These are phyloP conservation scores for Diaporthe caulivora DNA, from an alignment of 2,329 filamentous ascomycete species.

Conservation along the genomic window DNA sequence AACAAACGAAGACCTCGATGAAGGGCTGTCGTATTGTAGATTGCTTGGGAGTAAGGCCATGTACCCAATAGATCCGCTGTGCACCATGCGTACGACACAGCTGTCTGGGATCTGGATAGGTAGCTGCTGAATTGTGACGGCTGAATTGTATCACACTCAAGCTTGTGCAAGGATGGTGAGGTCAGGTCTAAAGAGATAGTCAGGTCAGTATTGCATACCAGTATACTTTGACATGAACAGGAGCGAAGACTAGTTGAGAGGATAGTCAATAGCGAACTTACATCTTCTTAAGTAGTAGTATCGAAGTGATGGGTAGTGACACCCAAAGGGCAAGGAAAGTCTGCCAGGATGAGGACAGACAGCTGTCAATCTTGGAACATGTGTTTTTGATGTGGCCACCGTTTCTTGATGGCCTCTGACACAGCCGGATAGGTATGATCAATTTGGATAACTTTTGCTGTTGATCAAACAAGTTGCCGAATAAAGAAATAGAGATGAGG, in stretches of 20 bases:
- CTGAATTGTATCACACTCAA: neutral
- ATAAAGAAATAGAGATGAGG: no score
- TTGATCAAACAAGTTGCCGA: neutral
- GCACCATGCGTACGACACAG: neutral
- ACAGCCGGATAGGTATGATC: neutral
- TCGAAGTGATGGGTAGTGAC: neutral
- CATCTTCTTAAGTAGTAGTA: neutral
- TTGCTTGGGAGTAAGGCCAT: neutral
- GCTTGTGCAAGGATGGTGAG: neutral
- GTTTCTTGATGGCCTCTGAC: neutral
- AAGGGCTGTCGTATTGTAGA: neutral
- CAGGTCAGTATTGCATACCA: neutral
- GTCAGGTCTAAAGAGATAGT: neutral
- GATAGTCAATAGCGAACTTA: neutral
- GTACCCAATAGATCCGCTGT: neutral
- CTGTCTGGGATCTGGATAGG: neutral
- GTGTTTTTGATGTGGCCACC: neutral
- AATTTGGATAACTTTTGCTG: neutral
- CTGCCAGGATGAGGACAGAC: neutral
- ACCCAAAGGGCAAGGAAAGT: neutral
- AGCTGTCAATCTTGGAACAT: neutral
- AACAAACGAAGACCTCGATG: neutral
- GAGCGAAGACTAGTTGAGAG: neutral
- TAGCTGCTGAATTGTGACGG: neutral
- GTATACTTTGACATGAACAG: neutral